Conservation (phyloP, 2,329 filamentous ascomycete genomes). For the Sporothrix curviconia region DNA sequence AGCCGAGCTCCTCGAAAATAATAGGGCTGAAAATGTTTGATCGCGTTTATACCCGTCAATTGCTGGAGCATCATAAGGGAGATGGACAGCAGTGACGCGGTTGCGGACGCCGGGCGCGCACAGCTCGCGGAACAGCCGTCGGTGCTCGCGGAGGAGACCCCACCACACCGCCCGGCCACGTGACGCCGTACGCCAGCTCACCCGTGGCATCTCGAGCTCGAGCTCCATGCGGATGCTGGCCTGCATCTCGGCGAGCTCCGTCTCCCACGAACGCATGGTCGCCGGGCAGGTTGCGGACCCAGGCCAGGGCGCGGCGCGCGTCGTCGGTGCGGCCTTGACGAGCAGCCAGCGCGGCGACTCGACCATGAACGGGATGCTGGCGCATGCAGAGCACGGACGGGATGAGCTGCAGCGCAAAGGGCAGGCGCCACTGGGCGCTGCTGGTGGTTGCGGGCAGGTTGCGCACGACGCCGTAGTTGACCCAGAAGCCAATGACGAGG, state of each 20-base stretch:
- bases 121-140: conserved; percentile 24
- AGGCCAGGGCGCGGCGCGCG: conserved; percentile 34
- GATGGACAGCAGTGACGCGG: conserved; percentile 4
- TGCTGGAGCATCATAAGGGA: conserved; percentile 41
- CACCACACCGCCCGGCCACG: too few species aligned
- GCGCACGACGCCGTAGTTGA: conserved; percentile 36
- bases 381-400: conserved; percentile 38
- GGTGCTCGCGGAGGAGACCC: conserved; percentile 2
- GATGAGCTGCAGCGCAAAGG: conserved; percentile 41
- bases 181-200: neutral
- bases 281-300: conserved; percentile 30
- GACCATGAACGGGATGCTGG: conserved; percentile 37
- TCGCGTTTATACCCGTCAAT: conserved; percentile 68
- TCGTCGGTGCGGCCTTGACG: conserved; percentile 34
- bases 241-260: conserved; percentile 42
- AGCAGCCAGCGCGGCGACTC: conserved; percentile 38
- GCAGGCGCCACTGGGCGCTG: conserved; percentile 39
- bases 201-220: conserved; percentile 8
- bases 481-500: conserved; percentile 45
- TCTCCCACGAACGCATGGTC: conserved; percentile 28
- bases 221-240: conserved; percentile 7
- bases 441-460: conserved; percentile 27
- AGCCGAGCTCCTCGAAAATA: conserved; percentile 58
- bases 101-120: neutral
- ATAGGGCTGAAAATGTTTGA: conserved; percentile 59